Percentiles rank a stretch among this genome's conserved stretches.
Conservation (phyloP, 148 eudicot species). For the Camellia granthamiana region DNA sequence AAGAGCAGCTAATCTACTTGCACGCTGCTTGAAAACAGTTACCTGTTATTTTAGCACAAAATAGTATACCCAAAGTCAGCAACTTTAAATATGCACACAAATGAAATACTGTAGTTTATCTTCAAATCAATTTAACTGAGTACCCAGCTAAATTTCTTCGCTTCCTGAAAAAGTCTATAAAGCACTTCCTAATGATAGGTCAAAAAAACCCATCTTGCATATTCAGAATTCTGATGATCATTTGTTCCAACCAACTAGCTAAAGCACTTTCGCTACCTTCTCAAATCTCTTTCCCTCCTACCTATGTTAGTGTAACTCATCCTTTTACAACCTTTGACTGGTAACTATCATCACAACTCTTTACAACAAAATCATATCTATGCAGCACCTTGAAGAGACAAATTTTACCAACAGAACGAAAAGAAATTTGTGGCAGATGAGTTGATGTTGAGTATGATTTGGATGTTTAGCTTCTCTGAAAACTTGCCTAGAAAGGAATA, state of each 20-base stretch:
- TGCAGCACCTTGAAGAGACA: not conserved
- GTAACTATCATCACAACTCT: not conserved
- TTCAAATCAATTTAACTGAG: not conserved
- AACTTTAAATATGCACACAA: not conserved
- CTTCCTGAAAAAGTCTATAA: no score
- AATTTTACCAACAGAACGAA: not conserved
- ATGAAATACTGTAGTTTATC: not conserved
- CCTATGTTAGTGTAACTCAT: not conserved
- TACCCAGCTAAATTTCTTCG: not conserved
- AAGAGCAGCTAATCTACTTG: constrained; percentile 77
- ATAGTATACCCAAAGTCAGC: constrained; percentile 17
- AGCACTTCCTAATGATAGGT: not conserved
- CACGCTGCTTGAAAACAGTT: constrained; percentile 82
- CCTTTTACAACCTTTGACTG: not conserved
- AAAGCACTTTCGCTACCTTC: not conserved
- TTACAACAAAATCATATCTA: not conserved
- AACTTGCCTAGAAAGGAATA: not conserved
- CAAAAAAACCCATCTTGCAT: not conserved
- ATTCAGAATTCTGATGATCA: not conserved
- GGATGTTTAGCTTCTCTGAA: not conserved
- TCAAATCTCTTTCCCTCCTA: not conserved
- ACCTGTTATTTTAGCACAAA: constrained; percentile 45
- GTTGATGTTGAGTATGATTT: not conserved
- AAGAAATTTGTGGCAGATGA: not conserved
- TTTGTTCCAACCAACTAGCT: not conserved